Percentiles rank a stretch among this genome's conserved stretches.
phyloP scores from a whole-genome alignment of 352 stramenopile species.

The Phytophthora citricola region DNA sequence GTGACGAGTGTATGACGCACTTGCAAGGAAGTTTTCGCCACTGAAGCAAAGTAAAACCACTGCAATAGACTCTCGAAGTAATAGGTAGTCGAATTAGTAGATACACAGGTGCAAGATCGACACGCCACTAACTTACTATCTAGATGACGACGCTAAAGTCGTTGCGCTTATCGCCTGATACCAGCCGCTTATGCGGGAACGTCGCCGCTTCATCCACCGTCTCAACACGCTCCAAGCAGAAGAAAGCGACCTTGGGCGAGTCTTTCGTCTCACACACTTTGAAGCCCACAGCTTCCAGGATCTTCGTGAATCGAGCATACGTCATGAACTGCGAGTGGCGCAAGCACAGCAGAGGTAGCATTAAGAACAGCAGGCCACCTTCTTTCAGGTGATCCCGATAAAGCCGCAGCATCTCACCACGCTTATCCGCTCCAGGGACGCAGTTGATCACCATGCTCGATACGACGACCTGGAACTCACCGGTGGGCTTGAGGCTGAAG shows the following conservation, averaged over 20 bases:
- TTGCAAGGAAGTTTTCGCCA: slow-evolving; percentile 33
- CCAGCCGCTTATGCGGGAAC: slow-evolving; percentile 62
- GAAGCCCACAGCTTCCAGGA: slow-evolving; percentile 79
- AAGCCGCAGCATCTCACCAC: slow-evolving; percentile 79
- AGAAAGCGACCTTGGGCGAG: slow-evolving; percentile 84
- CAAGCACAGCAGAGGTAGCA: slow-evolving; percentile 80
- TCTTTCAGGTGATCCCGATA: slow-evolving; percentile 66
- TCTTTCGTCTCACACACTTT: slow-evolving; percentile 74
- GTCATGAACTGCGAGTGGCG: slow-evolving; percentile 83
- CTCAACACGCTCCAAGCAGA: slow-evolving; percentile 71
- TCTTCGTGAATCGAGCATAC: slow-evolving; percentile 66
- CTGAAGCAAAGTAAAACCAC: slow-evolving; percentile 15
- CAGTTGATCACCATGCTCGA: slow-evolving; percentile 98
- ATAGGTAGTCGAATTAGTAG: slow-evolving; percentile 29
- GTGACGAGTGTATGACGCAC: slow-evolving; percentile 64
- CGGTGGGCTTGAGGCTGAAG: slow-evolving; percentile 75
- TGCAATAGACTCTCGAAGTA: slow-evolving; percentile 12
- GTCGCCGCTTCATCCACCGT: slow-evolving; percentile 21
- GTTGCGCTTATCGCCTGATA: slow-evolving; percentile 64
- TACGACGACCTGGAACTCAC: slow-evolving; percentile 91
- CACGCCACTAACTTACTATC: slow-evolving; percentile 24
- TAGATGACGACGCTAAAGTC: slow-evolving; percentile 75
- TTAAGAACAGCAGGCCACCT: slow-evolving; percentile 70
- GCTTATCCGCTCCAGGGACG: slow-evolving; percentile 89
- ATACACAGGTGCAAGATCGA: slow-evolving; percentile 25